Evolutionary conservation across 2,329 filamentous ascomycete genomes (phyloP), one percentile per base, ranked within the genome.

Genomic region (Colletotrichum falcatum): DNA sequence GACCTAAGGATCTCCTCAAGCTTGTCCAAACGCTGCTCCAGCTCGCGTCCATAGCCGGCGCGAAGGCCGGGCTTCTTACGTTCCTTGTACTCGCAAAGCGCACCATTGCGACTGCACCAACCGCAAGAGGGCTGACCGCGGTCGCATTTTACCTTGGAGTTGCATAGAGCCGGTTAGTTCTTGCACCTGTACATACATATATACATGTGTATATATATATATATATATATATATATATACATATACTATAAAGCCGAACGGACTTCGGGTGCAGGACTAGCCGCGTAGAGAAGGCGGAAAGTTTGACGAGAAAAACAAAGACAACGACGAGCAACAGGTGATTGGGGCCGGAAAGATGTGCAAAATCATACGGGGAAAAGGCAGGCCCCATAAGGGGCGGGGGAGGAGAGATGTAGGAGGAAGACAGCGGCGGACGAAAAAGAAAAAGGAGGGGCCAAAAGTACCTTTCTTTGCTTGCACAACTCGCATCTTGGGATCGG

Each of bases 381-480:
- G 28, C 6, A n/a, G 14, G n/a, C 30, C 12, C n/a, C 20, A 0
- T 20, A 12, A 44, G 8, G 11, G 9, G 35, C 2, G 7, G 30
- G 7, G 35, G 3, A 35, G n/a, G 18, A 9, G 37, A 42, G 8
- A 33, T 12, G 23, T 46, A 46, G 28, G n/a, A 62, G 39, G 12
- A 14, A 20, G 4, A 9, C 14, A 16, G 37, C 54, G 20, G 8
- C 33, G n/a, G 37, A 59, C 14, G 53, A 37, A 46, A 63, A 64
- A 12, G 20, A 28, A 55, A 11, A 39, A 18, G 5, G 35, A 49
- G 20, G 37, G 23, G n/a, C 16, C 55, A 76, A 76, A 79, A 26
- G 65, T 81, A 94, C 92, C 85, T 95, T 95, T 83, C 93, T 85
- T 79, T 92, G 90, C 81, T 95, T 94, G 83, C 92, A 94, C 61